A percentile compares a stretch with the other conserved stretches of the same genome.
Conservation (phyloP, 225 moss, liverwort and hornwort species). For the Marchantia paleacea region DNA sequence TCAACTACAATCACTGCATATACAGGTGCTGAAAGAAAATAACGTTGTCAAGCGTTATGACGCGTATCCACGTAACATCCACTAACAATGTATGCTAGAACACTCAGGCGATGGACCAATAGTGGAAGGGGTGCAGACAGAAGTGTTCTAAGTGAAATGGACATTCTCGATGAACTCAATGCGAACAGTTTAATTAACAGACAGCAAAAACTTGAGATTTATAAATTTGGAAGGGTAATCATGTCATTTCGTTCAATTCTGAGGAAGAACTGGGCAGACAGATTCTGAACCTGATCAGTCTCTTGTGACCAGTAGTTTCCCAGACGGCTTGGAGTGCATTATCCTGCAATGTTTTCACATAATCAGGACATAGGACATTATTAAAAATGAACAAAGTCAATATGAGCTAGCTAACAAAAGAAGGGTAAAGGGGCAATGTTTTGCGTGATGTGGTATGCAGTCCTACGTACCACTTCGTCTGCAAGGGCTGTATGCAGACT, state of each 20-base stretch:
- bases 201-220: too few relatives aligned
- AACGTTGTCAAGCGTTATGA: too few relatives aligned
- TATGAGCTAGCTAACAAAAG: neutral
- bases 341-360: conserved; percentile 28
- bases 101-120: too few relatives aligned
- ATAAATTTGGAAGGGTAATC: neutral
- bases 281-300: conserved; percentile 6
- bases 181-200: neutral
- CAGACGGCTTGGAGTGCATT: conserved; percentile 61
- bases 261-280: neutral
- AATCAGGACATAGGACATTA: too few relatives aligned
- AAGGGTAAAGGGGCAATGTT: neutral
- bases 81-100: too few relatives aligned
- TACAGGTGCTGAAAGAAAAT: too few relatives aligned
- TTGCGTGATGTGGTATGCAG: too few relatives aligned
- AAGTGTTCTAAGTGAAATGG: too few relatives aligned
- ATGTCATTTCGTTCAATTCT: neutral
- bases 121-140: too few relatives aligned
- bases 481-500: conserved; percentile 49
- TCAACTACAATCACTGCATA: too few relatives aligned
- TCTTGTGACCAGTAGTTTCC: conserved; percentile 17
- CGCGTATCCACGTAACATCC: too few relatives aligned
- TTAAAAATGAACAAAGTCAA: neutral
- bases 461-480: conserved; percentile 42
- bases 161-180: too few relatives aligned